Evolutionary conservation across 1,284 basidiomycete genomes (phyloP), one percentile per base, ranked within the genome.

Genomic region (Ceratobasidium sp.): DNA sequence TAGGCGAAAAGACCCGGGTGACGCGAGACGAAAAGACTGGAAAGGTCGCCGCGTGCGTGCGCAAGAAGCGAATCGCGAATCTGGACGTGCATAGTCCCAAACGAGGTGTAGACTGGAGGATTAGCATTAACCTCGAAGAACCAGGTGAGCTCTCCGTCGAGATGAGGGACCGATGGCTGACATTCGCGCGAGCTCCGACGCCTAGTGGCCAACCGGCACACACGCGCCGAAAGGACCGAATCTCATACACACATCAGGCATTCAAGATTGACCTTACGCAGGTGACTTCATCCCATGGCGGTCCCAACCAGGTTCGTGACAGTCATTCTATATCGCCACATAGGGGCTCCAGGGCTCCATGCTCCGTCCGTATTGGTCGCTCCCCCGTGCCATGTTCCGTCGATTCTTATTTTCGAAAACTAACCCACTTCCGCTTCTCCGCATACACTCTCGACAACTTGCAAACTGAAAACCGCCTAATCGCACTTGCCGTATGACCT

Each of bases 181-280:
- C 49, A n/a, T 40, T 32, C 49, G 49, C 47, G 29, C 17, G 53
- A 69, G 55, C 42, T 56, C 72, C 77, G 57, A 70, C 71, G 40
- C 79, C 77, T 27, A 69, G 68, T 4, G 75, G 72, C 13, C 89
- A 82, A 3, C 79, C 87, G 0, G 82, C 82, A 1, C 81, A 85
- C 73, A 84, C 85, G 32, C 86, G 93, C 71, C 85, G 85, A 80
- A 99, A 97, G 80, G 94, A 99, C 78, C 85, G 97, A 40, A 83
- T 98, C 75, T 93, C 92, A 73, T 99, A 99, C 77, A 82, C 88
- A 1, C 96, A 98, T 79, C 94, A 98, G 79, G 88, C 96, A 72
- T 94, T 94, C 77, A 85, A 85, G 74, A 90, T 99, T 72, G 96
- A 99, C 79, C 83, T 99, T 53, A 99, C 96, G 0, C 93, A 96